Evolutionary conservation across 306 rosid genomes (phyloP).

Genomic region (Biancaea sappan): DNA sequence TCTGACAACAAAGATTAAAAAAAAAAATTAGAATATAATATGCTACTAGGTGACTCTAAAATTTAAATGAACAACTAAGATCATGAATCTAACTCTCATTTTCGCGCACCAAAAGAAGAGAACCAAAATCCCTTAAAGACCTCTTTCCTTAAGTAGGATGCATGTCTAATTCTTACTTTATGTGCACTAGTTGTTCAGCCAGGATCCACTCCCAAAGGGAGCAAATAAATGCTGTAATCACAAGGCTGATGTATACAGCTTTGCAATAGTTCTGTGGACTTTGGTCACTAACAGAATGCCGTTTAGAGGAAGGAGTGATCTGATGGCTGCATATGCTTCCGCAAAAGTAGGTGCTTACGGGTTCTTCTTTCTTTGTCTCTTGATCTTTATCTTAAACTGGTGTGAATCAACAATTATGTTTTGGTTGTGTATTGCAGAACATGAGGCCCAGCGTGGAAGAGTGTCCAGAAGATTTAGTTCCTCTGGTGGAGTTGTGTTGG

Average conservation of each 20-base stretch:
- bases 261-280: slow-evolving; percentile 62
- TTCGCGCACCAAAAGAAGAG: no score
- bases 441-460: slow-evolving; percentile 53
- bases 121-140: no score
- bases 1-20: no score
- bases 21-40: no score
- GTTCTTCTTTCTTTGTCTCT: not conserved
- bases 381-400: no score
- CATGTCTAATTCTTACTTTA: no score
- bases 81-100: no score
- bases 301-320: slow-evolving; percentile 43
- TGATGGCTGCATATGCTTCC: slow-evolving; percentile 72
- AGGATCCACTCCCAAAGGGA: slow-evolving; percentile 52
- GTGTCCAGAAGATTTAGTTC: slow-evolving; percentile 43
- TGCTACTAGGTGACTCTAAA: no score
- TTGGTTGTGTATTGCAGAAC: no score
- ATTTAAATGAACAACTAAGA: no score
- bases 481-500: slow-evolving; percentile 71
- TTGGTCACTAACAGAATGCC: slow-evolving; percentile 61
- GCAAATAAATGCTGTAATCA: slow-evolving; percentile 55
- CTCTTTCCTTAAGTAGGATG: no score
- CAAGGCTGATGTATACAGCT: slow-evolving; percentile 71
- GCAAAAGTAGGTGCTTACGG: slow-evolving; percentile 56
- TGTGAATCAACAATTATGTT: no score
- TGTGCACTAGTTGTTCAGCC: slow-evolving; percentile 61